These are phyloP conservation scores for Chlamydomonas schloesseri DNA, from an alignment of 139 green algal genomes.

Conservation along the genomic window DNA sequence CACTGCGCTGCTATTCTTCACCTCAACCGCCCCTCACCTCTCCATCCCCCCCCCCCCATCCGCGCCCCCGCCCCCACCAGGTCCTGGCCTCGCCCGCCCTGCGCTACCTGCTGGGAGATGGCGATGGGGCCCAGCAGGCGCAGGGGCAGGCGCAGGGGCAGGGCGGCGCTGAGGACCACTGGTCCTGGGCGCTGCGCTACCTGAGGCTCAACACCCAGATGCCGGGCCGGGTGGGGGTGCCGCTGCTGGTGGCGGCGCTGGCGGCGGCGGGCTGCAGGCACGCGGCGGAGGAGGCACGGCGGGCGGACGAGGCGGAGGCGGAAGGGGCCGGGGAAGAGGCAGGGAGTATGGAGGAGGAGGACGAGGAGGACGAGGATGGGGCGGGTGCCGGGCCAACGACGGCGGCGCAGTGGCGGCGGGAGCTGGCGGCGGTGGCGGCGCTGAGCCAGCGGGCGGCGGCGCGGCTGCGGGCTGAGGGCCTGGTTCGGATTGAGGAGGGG, in stretches of 20 bases:
- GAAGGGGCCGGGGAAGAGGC: neutral
- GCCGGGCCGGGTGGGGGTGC: neutral
- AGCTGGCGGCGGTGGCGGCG: neutral
- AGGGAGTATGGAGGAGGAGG: neutral
- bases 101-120: neutral
- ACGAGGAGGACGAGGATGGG: neutral
- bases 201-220: neutral
- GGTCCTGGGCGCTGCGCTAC: neutral
- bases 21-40: neutral
- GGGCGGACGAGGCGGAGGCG: neutral
- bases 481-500: neutral
- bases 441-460: neutral
- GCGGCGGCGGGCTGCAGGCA: neutral
- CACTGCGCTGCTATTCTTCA: neutral
- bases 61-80: neutral
- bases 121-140: neutral
- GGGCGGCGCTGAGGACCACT: neutral
- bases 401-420: neutral
- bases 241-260: slow-evolving; percentile 1
- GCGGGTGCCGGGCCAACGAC: neutral
- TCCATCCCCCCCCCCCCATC: too few relatives aligned
- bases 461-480: neutral
- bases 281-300: neutral
- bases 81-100: slow-evolving; percentile 3
- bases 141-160: neutral